phyloP scores from a whole-genome alignment of 306 rosid genomes.

The Acmispon strigosus region DNA sequence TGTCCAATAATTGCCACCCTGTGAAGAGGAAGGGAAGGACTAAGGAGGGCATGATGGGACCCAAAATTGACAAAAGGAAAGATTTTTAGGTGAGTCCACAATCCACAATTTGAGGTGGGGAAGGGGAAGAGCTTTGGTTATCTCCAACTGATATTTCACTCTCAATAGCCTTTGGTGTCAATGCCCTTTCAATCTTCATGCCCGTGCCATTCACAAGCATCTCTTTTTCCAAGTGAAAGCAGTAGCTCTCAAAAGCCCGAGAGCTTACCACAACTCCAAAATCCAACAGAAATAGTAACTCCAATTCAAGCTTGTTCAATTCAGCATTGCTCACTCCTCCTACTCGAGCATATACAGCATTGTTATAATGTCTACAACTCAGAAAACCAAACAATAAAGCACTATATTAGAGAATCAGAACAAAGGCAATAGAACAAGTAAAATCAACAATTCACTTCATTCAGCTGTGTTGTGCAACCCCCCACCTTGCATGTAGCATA shows the following conservation, averaged over 20 bases:
- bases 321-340: constrained; percentile 83
- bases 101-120: constrained; percentile 39
- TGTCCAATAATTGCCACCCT: constrained; percentile 5
- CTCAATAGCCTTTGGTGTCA: constrained; percentile 27
- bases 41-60: neutral
- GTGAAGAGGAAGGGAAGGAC: neutral
- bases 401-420: neutral
- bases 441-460: too few relatives aligned
- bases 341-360: constrained; percentile 69
- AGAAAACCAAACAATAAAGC: neutral
- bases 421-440: neutral
- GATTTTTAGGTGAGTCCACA: constrained; percentile 23
- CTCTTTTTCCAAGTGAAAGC: constrained; percentile 73
- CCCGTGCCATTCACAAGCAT: constrained; percentile 44
- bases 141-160: constrained; percentile 52
- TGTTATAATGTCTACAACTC: constrained; percentile 65
- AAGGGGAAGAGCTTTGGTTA: constrained; percentile 42
- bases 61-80: neutral
- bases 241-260: constrained; percentile 62
- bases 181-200: constrained; percentile 44
- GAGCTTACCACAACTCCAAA: constrained; percentile 71
- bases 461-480: too few relatives aligned
- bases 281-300: constrained; percentile 79
- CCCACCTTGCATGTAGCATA: too few relatives aligned
- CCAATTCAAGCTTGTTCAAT: constrained; percentile 74